Evolutionary conservation across 495 filamentous ascomycete genomes (phyloP).

Genomic region (Evernia prunastri): DNA sequence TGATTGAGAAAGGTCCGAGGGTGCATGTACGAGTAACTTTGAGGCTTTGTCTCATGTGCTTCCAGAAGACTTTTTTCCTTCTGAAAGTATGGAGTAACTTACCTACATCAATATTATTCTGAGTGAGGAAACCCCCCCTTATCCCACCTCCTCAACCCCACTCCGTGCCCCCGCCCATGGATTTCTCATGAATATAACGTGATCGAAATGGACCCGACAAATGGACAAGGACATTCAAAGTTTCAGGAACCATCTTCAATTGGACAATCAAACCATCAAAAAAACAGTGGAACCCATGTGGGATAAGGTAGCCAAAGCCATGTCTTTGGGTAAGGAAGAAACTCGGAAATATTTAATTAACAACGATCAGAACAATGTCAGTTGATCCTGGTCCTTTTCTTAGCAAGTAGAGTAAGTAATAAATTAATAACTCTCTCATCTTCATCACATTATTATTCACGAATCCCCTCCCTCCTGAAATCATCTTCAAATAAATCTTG

Average conservation of each 20-base stretch:
- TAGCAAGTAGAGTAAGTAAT: no score
- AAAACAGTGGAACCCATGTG: background rate
- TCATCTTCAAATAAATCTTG: no score
- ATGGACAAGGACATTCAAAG: background rate
- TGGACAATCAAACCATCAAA: background rate
- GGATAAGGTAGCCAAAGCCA: background rate
- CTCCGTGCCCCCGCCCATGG: background rate
- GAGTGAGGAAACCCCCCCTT: no score
- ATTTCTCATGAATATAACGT: conserved; percentile 11
- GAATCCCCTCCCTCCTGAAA: background rate
- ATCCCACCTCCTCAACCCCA: background rate
- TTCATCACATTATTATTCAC: background rate
- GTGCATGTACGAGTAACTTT: background rate
- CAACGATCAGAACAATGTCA: no score
- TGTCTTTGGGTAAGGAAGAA: background rate
- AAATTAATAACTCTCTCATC: no score
- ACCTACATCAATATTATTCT: no score
- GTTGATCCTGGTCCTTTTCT: no score
- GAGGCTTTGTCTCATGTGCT: background rate
- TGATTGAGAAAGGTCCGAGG: background rate
- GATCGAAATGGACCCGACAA: conserved; percentile 20
- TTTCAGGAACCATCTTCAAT: conserved; percentile 3
- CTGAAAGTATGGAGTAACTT: no score
- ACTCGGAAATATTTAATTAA: no score
- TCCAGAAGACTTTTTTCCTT: conserved; percentile 6